phyloP scores from a whole-genome alignment of 768 basidiomycete species.

The Lentinus brumalis region DNA sequence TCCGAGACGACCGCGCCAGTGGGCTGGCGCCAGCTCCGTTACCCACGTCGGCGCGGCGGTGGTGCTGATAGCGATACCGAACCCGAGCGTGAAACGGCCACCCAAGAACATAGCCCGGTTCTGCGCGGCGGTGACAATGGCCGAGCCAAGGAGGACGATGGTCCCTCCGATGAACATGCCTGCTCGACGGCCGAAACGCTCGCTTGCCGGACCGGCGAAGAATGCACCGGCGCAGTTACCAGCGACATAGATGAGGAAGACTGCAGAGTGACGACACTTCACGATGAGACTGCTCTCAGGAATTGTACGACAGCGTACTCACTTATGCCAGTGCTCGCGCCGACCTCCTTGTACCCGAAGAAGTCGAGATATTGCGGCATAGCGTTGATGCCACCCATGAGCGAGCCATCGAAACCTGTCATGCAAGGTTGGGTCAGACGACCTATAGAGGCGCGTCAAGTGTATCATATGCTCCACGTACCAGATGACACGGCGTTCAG shows the following conservation, averaged over 20 bases:
- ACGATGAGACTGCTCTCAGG: neutral
- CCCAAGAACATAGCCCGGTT: constrained; percentile 2
- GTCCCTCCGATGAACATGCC: neutral
- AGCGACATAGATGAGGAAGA: constrained; percentile 4
- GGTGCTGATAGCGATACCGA: neutral
- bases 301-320: neutral
- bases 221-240: constrained; percentile 1
- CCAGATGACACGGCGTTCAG: constrained; percentile 4
- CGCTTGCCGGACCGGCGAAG: constrained; percentile 4
- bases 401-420: constrained; percentile 3
- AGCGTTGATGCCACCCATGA: constrained; percentile 6
- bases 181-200: neutral
- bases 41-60: constrained; percentile 7
- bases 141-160: neutral
- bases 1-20: constrained; percentile 4
- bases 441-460: neutral
- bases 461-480: neutral
- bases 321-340: constrained; percentile 1
- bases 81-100: neutral
- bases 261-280: neutral
- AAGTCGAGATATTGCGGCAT: constrained; percentile 4
- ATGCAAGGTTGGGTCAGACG: neutral
- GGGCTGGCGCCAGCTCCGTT: constrained; percentile 5
- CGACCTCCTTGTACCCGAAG: neutral
- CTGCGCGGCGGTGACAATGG: neutral